Evolutionary conservation across 2,329 filamentous ascomycete genomes (phyloP).

Genomic region (Salinomyces thailandicus): DNA sequence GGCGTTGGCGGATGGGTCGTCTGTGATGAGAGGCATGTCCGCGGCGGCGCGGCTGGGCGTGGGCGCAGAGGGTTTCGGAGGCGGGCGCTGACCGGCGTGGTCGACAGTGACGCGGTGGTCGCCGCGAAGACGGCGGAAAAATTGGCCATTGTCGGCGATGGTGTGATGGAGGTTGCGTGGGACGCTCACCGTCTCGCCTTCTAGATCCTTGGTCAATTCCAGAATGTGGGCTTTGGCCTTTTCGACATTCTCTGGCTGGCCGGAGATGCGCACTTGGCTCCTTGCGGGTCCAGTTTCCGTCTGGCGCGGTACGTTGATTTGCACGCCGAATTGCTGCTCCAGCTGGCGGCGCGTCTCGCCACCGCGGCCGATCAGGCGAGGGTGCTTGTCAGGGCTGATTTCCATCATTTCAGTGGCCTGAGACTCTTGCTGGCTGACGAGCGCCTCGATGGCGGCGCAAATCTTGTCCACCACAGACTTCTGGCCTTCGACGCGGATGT

Average conservation of each 20-base stretch:
- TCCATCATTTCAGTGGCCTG: slow-evolving; percentile 71
- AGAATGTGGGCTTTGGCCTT: slow-evolving; percentile 80
- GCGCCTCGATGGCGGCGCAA: slow-evolving; percentile 65
- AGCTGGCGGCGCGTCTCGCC: slow-evolving; percentile 78
- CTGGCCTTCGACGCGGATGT: slow-evolving; percentile 80
- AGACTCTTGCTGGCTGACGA: slow-evolving; percentile 73
- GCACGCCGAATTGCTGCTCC: slow-evolving; percentile 75
- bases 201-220: slow-evolving; percentile 68
- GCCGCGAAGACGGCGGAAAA: slow-evolving; percentile 83
- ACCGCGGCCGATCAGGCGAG: slow-evolving; percentile 80
- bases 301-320: slow-evolving; percentile 84
- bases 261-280: slow-evolving; percentile 77
- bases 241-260: slow-evolving; percentile 66
- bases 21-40: slow-evolving; percentile 81
- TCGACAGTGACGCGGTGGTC: slow-evolving; percentile 85
- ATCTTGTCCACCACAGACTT: slow-evolving; percentile 82
- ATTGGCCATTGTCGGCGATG: slow-evolving; percentile 77
- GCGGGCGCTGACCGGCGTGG: slow-evolving; percentile 70
- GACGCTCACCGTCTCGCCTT: slow-evolving; percentile 77
- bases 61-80: slow-evolving; percentile 49
- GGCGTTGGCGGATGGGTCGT: slow-evolving; percentile 50
- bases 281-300: slow-evolving; percentile 55
- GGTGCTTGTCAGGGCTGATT: slow-evolving; percentile 80
- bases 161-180: slow-evolving; percentile 74
- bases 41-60: slow-evolving; percentile 42